These are phyloP conservation scores for Penicillium daleae DNA, from an alignment of 495 filamentous ascomycete species.

Conservation along the genomic window DNA sequence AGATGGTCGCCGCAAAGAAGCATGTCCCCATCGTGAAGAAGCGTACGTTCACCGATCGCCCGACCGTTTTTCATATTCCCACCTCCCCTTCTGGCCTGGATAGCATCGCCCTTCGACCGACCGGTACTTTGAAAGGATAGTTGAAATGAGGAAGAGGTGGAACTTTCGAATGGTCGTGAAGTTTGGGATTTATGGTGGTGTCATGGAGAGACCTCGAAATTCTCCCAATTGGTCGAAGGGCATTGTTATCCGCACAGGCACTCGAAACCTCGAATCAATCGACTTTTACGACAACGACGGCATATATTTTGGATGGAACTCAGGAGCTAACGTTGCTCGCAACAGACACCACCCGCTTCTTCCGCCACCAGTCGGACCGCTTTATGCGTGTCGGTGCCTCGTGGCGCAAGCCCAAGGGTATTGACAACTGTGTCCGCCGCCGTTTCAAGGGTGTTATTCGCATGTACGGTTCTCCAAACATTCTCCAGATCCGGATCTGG, in stretches of 20 bases:
- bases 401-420: slow-evolving; percentile 99
- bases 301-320: slow-evolving; percentile 19
- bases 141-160: slow-evolving; percentile 18
- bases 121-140: slow-evolving; percentile 11
- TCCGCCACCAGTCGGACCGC: slow-evolving; percentile 93
- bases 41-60: slow-evolving; percentile 67
- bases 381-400: slow-evolving; percentile 84
- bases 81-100: slow-evolving; percentile 21
- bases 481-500: neutral
- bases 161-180: neutral
- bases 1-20: slow-evolving; percentile 99
- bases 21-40: slow-evolving; percentile 99
- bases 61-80: slow-evolving; percentile 15
- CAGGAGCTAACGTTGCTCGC: slow-evolving; percentile 36
- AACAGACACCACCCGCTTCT: slow-evolving; percentile 84
- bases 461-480: slow-evolving; percentile 70
- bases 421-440: slow-evolving; percentile 89
- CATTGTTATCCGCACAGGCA: slow-evolving; percentile 19
- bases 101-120: slow-evolving; percentile 31
- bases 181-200: neutral
- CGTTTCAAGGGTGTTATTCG: slow-evolving; percentile 92
- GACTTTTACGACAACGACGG: neutral
- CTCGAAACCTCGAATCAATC: neutral
- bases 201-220: slow-evolving; percentile 1
- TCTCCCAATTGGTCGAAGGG: slow-evolving; percentile 21